phyloP scores from a whole-genome alignment of 768 basidiomycete genomes.

The Lepiota subincarnata region DNA sequence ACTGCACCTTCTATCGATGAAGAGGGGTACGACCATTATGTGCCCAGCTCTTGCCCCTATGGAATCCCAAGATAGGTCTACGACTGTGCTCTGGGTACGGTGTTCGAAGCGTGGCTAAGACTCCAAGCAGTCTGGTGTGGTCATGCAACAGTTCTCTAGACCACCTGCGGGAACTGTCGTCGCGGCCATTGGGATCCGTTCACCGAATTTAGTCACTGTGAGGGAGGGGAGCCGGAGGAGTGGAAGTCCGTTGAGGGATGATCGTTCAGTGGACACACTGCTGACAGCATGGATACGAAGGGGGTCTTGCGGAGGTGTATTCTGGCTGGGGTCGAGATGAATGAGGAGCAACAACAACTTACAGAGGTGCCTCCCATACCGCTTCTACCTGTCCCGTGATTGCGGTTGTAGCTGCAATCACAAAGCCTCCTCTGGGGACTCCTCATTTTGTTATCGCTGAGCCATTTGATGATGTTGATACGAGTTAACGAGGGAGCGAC shows the following conservation, averaged over 20 bases:
- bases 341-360: not conserved
- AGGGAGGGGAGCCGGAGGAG: not conserved
- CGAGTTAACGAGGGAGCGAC: not conserved
- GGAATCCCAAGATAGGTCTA: not conserved
- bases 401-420: not conserved
- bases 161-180: constrained; percentile 17
- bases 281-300: constrained; percentile 17
- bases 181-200: constrained; percentile 8
- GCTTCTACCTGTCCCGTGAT: not conserved
- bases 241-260: not conserved
- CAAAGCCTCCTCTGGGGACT: too few relatives aligned
- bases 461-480: constrained; percentile 3
- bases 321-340: constrained; percentile 13
- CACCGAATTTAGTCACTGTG: not conserved
- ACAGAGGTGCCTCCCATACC: not conserved
- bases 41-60: too few relatives aligned
- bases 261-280: constrained; percentile 16
- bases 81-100: constrained; percentile 20
- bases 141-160: constrained; percentile 51
- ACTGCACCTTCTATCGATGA: constrained; percentile 2
- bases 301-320: constrained; percentile 16
- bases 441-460: not conserved
- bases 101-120: constrained; percentile 36
- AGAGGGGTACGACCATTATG: not conserved
- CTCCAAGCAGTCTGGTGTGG: constrained; percentile 43